These are phyloP conservation scores for Tothia fuscella DNA, from an alignment of 2,329 filamentous ascomycete species.

Conservation along the genomic window DNA sequence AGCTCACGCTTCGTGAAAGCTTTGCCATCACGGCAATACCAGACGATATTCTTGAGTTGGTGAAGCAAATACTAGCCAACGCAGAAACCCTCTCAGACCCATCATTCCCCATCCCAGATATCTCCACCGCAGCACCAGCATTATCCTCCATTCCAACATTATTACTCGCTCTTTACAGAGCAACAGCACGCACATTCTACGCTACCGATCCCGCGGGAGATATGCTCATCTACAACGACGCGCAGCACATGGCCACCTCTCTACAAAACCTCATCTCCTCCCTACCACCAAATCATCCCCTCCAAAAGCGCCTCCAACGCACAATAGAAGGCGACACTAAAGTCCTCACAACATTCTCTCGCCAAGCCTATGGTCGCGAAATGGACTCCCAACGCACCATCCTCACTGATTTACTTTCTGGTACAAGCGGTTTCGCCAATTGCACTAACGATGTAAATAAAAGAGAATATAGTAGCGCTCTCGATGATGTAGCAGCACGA, in stretches of 20 bases:
- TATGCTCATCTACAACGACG: conserved; percentile 56
- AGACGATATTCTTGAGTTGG: conserved; percentile 58
- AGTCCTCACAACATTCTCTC: conserved; percentile 46
- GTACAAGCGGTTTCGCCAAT: conserved; percentile 48
- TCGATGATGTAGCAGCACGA: conserved; percentile 45
- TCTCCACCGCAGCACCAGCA: conserved; percentile 55
- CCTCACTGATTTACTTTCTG: conserved; percentile 49
- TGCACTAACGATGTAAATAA: conserved; percentile 49
- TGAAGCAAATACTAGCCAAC: conserved; percentile 39
- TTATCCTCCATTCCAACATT: conserved; percentile 62
- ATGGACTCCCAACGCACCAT: conserved; percentile 55
- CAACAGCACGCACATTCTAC: conserved; percentile 65
- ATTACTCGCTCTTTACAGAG: conserved; percentile 65
- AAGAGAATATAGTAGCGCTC: conserved; percentile 46
- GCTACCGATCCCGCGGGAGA: conserved; percentile 44
- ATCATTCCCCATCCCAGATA: conserved; percentile 35
- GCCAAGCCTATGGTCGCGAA: conserved; percentile 48
- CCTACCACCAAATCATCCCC: conserved; percentile 25
- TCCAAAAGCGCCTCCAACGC: conserved; percentile 20
- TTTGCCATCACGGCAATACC: conserved; percentile 87
- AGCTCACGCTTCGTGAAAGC: conserved; percentile 69
- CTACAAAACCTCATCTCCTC: conserved; percentile 37
- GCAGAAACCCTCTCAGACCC: conserved; percentile 43
- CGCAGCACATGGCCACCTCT: conserved; percentile 43
- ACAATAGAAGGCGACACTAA: conserved; percentile 41